Base-by-base conservation (phyloP, 2,329 filamentous ascomycete species). In the Hortaea werneckii region DNA sequence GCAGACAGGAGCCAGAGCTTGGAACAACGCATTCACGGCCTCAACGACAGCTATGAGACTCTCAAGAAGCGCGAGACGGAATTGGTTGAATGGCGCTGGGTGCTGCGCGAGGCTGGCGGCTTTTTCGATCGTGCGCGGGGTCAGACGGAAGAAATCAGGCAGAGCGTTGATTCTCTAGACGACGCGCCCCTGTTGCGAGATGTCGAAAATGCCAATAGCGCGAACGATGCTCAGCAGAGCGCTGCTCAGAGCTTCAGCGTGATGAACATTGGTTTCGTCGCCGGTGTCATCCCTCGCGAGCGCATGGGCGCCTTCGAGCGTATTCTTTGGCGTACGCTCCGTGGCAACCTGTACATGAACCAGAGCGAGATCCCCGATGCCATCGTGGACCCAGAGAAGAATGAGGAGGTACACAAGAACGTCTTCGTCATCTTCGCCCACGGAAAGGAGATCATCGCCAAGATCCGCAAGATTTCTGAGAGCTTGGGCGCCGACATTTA, bases 391-490 rank as follows among this genome's bases (percentile, higher is more conserved):
- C 90, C 92, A 11, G 78, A 84, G 63, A 95, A 80, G 71, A 95
- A 96, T 65, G 90, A 96, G 69, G 76, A 86, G 53, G 77, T 94
- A 58, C 81, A 85, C 74, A 98, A 98, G 80, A 98, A 95, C 59
- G 92, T 98, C 46, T 98, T 98, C 62, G 90, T 98, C 62, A 98
- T 98, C 67, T 98, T 98, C 60, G 92, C 92, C 9, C 92, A 98
- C 62, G 92, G 92, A 63, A 95, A 95, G 69, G 90, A 96, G 68
- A 95, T 98, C 56, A 82, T 98, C 59, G 86, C 89, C 62, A 98
- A 98, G 80, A 96, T 98, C 64, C 82, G 92, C 62, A 96, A 95
- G 77, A 96, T 98, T 50, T 96, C 90, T 1, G 92, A 98, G 71
- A 95, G 89, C 6, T 83, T 98, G 68, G 87, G 90, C 50, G 92